Percentiles rank a stretch among this genome's conserved stretches.
These are phyloP conservation scores for Trichosporon sp. DNA, from an alignment of 1,284 basidiomycete genomes.

Conservation along the genomic window DNA sequence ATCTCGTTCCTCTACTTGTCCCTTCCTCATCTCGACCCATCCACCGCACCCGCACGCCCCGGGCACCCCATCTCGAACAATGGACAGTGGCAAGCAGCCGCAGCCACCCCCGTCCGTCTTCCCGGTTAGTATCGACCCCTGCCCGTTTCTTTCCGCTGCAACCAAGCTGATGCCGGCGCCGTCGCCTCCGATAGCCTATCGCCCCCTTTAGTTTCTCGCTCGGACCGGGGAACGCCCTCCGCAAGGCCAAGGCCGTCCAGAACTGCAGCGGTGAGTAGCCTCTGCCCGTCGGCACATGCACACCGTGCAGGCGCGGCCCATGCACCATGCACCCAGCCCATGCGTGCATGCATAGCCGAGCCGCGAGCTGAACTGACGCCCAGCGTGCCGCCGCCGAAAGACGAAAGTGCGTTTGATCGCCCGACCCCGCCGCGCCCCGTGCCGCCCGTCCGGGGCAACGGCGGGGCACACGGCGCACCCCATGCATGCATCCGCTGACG, in stretches of 20 bases:
- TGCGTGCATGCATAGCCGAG: background rate
- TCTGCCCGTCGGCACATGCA: too few species aligned
- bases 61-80: background rate
- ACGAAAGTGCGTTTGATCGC: conserved; percentile 14
- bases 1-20: background rate
- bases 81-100: background rate
- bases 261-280: conserved; percentile 21
- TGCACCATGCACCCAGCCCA: background rate
- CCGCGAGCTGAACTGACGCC: background rate
- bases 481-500: background rate
- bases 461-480: background rate
- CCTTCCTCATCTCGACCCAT: background rate
- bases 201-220: conserved; percentile 17
- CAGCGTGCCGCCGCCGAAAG: conserved; percentile 22
- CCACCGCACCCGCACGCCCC: background rate
- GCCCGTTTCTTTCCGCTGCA: background rate
- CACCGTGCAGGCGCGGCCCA: background rate
- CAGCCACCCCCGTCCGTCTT: conserved; percentile 1
- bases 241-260: conserved; percentile 20
- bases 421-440: background rate
- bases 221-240: conserved; percentile 14
- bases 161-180: conserved; percentile 5
- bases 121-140: conserved; percentile 1
- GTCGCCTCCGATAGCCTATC: conserved; percentile 7
- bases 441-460: background rate